Evolutionary conservation across 352 stramenopile genomes (phyloP).

Genomic region (Phytopythium litorale): DNA sequence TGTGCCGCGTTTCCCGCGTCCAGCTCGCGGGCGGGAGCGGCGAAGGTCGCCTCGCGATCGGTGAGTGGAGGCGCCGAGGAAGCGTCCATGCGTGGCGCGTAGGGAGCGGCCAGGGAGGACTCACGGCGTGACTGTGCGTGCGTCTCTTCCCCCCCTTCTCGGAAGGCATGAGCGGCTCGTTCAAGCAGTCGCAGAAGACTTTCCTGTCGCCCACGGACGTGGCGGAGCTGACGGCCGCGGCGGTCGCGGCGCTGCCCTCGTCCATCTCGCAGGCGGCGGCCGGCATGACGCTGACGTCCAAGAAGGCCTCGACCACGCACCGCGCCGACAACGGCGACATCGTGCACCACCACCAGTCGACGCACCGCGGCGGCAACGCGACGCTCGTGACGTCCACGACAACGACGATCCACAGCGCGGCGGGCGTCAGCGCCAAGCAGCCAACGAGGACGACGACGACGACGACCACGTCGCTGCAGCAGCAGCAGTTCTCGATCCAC

Average conservation of each 20-base stretch:
- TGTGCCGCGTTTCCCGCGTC: neutral
- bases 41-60: neutral
- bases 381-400: constrained; percentile 76
- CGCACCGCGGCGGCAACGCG: constrained; percentile 62
- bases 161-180: constrained; percentile 38
- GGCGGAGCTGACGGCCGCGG: constrained; percentile 70
- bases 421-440: constrained; percentile 19
- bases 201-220: constrained; percentile 74
- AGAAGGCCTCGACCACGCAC: constrained; percentile 46
- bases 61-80: neutral
- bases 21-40: neutral
- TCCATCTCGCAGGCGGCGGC: constrained; percentile 48
- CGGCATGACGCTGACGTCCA: constrained; percentile 35
- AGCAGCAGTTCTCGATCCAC: constrained; percentile 50
- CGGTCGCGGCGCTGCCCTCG: constrained; percentile 59
- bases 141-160: neutral
- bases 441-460: constrained; percentile 18
- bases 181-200: constrained; percentile 52
- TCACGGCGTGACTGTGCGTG: neutral
- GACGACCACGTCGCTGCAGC: constrained; percentile 22
- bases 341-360: constrained; percentile 73
- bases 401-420: constrained; percentile 69
- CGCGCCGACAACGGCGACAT: constrained; percentile 74
- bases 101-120: neutral
- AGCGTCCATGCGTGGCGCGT: neutral